Base-by-base conservation (phyloP, 176 grass and related monocot genomes). In the Stipa capillata region DNA sequence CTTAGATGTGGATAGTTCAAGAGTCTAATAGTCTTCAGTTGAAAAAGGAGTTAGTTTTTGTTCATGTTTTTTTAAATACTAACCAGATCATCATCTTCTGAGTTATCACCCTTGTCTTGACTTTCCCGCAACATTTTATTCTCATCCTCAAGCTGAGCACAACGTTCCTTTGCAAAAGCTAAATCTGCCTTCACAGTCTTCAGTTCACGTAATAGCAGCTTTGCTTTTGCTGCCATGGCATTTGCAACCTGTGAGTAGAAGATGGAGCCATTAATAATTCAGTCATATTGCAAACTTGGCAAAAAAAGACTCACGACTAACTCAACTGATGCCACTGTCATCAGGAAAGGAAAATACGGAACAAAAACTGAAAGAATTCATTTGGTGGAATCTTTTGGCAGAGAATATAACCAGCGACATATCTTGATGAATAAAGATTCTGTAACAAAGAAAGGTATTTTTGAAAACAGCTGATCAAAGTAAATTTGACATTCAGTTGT, bases 31-130 rank as follows among this genome's bases (percentile, higher is more conserved):
- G 17, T 51, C 42, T 34, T 59, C 63, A n/a, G n/a, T n/a, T n/a
- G n/a, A n/a, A n/a, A n/a, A n/a, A n/a, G n/a, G n/a, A n/a, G n/a
- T 31, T 63, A 50, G 8, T 53, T 54, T 10, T 69, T 50, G 25
- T 66, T 17, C 7, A 11, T 77, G n/a, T 29, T 21, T 12, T 3
- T 27, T 8, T 51, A 77, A 72, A 56, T 43, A 68, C 79, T 73
- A 84, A 97, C 90, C 82, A 97, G 60, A 78, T 97, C 93, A 84
- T 97, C 90, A 74, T 97, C 93, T 84, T 90, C 93, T 48, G 90
- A 87, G 48, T 78, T 77, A 53, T 85, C 87, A 59, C 90, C 93
- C 18, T 92, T 90, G 56, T 90, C 90, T 42, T 77, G 78, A 83
- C 85, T 79, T 82, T 93, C 93, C 43, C 90, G 88, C 56, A 92